These are phyloP conservation scores for Hyaloscypha hepaticicola DNA, from an alignment of 495 filamentous ascomycete genomes.

Conservation along the genomic window DNA sequence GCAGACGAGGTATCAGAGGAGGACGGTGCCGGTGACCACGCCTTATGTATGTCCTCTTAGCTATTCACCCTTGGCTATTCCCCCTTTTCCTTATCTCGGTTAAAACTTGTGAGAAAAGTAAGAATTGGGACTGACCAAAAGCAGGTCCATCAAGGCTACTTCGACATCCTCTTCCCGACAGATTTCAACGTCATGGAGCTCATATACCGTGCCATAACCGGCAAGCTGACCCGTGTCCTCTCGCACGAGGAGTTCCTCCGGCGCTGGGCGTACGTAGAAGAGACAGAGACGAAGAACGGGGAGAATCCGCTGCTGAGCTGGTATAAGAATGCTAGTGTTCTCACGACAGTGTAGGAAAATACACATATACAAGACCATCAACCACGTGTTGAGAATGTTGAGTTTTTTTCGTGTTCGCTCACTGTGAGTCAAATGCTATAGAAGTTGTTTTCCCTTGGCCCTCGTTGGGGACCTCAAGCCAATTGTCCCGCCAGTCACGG, in stretches of 20 bases:
- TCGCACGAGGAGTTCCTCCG: conserved; percentile 88
- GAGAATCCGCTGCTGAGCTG: conserved; percentile 91
- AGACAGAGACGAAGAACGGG: conserved; percentile 82
- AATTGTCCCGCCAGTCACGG: too few species aligned
- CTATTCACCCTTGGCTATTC: too few species aligned
- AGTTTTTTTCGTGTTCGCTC: background rate
- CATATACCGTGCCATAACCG: conserved; percentile 87
- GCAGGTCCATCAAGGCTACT: conserved; percentile 95
- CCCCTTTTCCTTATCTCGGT: background rate
- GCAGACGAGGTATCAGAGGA: conserved; percentile 84
- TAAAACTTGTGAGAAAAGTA: background rate
- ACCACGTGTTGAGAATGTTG: background rate
- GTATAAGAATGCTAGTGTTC: conserved; percentile 91
- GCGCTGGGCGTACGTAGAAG: conserved; percentile 85
- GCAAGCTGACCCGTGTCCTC: conserved; percentile 80
- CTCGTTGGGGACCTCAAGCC: too few species aligned
- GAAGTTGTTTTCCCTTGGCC: too few species aligned
- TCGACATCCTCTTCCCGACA: conserved; percentile 98
- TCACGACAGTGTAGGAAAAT: conserved; percentile 64
- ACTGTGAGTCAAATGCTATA: background rate
- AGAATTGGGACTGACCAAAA: background rate
- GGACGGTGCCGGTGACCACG: conserved; percentile 84
- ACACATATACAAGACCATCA: background rate
- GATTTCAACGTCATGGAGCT: conserved; percentile 86
- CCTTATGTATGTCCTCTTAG: conserved; percentile 90